A percentile compares a stretch with the other conserved stretches of the same genome.
These are phyloP conservation scores for Calocera cornea DNA, from an alignment of 768 basidiomycete species.

Conservation along the genomic window DNA sequence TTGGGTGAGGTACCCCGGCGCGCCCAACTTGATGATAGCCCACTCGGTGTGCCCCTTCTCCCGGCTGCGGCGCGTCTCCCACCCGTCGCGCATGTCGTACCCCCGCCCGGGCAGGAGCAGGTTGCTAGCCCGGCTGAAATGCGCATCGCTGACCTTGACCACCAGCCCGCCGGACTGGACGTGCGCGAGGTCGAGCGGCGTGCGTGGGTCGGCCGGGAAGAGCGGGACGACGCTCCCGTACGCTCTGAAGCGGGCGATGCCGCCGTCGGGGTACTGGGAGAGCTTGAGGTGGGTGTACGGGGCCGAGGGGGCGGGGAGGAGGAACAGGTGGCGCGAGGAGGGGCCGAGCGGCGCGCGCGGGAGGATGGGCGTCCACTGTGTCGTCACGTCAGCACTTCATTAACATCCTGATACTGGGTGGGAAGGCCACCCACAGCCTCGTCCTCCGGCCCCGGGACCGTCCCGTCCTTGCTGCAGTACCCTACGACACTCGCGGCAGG, in stretches of 20 bases:
- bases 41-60: slow-evolving; percentile 74
- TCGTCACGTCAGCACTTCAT: not conserved
- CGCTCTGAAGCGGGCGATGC: slow-evolving; percentile 86
- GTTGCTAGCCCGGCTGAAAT: slow-evolving; percentile 86
- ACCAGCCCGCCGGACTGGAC: slow-evolving; percentile 81
- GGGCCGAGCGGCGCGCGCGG: slow-evolving; percentile 68
- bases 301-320: slow-evolving; percentile 37
- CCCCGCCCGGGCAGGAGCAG: slow-evolving; percentile 84
- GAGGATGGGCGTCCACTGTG: slow-evolving; percentile 69
- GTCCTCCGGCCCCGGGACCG: slow-evolving; percentile 38
- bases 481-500: slow-evolving; percentile 68
- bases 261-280: slow-evolving; percentile 93
- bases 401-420: not conserved
- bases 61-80: slow-evolving; percentile 91
- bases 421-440: slow-evolving; percentile 34
- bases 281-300: slow-evolving; percentile 71
- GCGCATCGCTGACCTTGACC: slow-evolving; percentile 79
- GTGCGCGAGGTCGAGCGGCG: slow-evolving; percentile 62
- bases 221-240: slow-evolving; percentile 68
- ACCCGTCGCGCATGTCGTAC: slow-evolving; percentile 93
- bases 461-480: slow-evolving; percentile 15
- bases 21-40: slow-evolving; percentile 80
- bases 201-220: slow-evolving; percentile 34
- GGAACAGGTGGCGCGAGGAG: slow-evolving; percentile 78
- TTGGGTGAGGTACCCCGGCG: slow-evolving; percentile 52